phyloP scores from a whole-genome alignment of 1,284 basidiomycete species.

The Gomphus bonarii region DNA sequence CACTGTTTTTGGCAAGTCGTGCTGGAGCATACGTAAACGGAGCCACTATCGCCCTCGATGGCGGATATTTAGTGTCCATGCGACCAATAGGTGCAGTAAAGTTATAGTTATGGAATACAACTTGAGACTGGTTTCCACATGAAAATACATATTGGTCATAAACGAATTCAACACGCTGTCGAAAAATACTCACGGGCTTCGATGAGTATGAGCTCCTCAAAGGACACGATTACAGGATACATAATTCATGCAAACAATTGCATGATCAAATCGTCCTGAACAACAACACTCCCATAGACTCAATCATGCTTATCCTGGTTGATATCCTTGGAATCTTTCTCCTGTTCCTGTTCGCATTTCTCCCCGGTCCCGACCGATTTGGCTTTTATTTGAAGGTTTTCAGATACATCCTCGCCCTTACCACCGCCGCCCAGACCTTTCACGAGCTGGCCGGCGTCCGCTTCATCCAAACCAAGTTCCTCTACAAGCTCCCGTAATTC shows the following conservation, averaged over 20 bases:
- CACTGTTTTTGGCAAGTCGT: constrained; percentile 47
- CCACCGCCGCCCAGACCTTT: constrained; percentile 32
- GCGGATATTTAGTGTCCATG: constrained; percentile 32
- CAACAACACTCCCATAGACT: neutral
- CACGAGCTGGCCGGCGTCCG: constrained; percentile 60
- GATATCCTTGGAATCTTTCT: neutral
- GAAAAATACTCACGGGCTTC: neutral
- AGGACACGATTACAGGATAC: neutral
- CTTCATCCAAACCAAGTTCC: constrained; percentile 61
- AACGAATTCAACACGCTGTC: neutral
- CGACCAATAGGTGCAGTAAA: neutral
- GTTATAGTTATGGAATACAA: constrained; percentile 5
- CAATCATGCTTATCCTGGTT: neutral
- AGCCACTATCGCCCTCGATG: constrained; percentile 50
- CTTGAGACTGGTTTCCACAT: neutral
- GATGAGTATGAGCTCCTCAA: neutral
- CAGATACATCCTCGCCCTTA: neutral
- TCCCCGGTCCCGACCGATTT: neutral
- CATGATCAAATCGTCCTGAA: neutral
- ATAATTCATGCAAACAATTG: neutral
- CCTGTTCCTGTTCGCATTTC: neutral
- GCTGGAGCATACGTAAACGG: constrained; percentile 58
- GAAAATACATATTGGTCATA: neutral
- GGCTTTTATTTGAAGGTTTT: neutral
- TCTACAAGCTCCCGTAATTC: constrained; percentile 58